Evolutionary conservation across 352 stramenopile species (phyloP), one percentile per base, ranked within the genome.

Genomic region (Phytophthora agathidicida): DNA sequence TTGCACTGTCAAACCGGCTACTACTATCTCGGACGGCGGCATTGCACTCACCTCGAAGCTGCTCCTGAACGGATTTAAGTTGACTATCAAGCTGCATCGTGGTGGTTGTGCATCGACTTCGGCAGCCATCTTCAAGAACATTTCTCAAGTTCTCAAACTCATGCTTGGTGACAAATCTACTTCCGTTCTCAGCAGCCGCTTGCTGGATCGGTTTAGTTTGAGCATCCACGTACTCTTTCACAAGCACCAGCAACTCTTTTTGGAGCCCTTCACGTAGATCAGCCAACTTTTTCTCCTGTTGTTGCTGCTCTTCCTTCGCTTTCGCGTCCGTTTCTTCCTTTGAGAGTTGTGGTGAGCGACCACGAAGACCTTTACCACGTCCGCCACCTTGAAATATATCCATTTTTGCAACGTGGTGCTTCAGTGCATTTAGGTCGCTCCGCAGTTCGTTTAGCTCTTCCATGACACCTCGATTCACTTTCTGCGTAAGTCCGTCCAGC

Each of bases 401-500:
- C 58, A 73, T 41, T 27, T 86, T 84, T 3, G 57, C 52, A 5
- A 89, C 55, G 26, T 84, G 79, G 16, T 62, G 67, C 43, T 92
- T 90, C 2, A 90, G 53, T 2, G 78, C 74, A 13, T 67, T 69
- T 0, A 90, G 27, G n/a, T 92, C 80, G 17, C 73, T 74, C 1
- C 73, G 73, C 38, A 91, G 20, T 16, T 84, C 75, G 0, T 60
- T 61, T 0, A 91, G 19, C 24, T 93, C 83, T 5, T 88, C 77
- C 1, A 54, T 60, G 7, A 88, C 47, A 0, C 79, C 61, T 24
- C 75, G 77, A 41, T 86, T 89, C 8, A 91, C 65, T 51, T 89
- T 91, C 38, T 89, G 78, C 0, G 60, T 83, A 0, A 93, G 33
- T 2, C 74, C 71, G 28, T 91, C 81, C 2, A 93, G 45, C 33